phyloP scores from a whole-genome alignment of 1,139 yeast genomes.

The Pichia sp. region DNA sequence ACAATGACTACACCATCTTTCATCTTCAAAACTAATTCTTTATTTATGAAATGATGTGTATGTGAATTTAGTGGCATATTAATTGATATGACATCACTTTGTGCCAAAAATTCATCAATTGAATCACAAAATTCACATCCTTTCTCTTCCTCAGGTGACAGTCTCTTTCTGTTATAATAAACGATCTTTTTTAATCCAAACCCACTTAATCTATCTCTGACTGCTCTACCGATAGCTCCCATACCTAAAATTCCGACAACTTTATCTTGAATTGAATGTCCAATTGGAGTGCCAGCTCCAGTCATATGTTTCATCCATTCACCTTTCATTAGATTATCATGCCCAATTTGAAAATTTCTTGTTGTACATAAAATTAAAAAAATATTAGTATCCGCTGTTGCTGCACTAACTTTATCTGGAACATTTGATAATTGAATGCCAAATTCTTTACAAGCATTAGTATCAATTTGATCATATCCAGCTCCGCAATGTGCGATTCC shows the following conservation, averaged over 20 bases:
- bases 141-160: conserved; percentile 46
- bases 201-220: conserved; percentile 57
- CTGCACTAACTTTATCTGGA: conserved; percentile 64
- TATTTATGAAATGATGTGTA: conserved; percentile 48
- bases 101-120: conserved; percentile 48
- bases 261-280: conserved; percentile 56
- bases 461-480: conserved; percentile 83
- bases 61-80: conserved; percentile 54
- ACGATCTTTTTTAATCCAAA: conserved; percentile 57
- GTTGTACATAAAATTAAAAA: conserved; percentile 58
- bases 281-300: conserved; percentile 42
- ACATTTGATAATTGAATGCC: conserved; percentile 65
- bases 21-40: conserved; percentile 48
- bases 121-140: conserved; percentile 49
- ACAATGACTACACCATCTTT: conserved; percentile 62
- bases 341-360: conserved; percentile 53
- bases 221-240: conserved; percentile 77
- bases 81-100: conserved; percentile 55
- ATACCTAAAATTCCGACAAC: conserved; percentile 69
- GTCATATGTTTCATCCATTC: conserved; percentile 43
- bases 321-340: conserved; percentile 45
- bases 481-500: conserved; percentile 81
- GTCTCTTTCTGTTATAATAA: conserved; percentile 57
- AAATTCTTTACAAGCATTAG: conserved; percentile 39
- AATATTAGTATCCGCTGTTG: conserved; percentile 78